Conservation (phyloP, 2,329 filamentous ascomycete genomes). For the Colletotrichum sidae region DNA sequence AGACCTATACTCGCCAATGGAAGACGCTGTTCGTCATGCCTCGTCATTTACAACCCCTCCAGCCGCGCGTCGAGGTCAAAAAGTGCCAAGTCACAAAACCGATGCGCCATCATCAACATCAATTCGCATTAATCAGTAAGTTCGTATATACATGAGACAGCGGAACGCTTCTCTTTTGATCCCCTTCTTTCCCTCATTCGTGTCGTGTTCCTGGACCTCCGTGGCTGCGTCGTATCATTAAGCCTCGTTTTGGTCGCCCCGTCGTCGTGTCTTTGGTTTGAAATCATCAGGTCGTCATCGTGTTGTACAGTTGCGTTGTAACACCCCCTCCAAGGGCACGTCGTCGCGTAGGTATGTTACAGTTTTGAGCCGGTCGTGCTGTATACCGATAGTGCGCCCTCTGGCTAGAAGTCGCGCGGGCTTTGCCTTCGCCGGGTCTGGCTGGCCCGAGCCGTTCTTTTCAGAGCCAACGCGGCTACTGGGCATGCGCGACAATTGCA, state of each 20-base stretch:
- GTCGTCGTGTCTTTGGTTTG: no score
- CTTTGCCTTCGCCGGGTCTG: neutral
- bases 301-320: slow-evolving; percentile 10
- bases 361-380: no score
- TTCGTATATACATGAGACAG: neutral
- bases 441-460: neutral
- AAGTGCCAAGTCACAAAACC: no score
- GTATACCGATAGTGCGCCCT: no score
- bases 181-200: neutral
- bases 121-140: neutral
- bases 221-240: slow-evolving; percentile 23
- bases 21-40: no score
- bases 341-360: no score
- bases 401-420: no score
- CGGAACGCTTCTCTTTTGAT: neutral
- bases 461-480: neutral
- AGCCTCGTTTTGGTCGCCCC: slow-evolving; percentile 9
- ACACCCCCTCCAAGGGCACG: neutral
- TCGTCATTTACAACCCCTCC: no score
- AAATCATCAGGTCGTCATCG: neutral
- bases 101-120: neutral
- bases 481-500: slow-evolving; percentile 89
- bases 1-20: no score
- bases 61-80: no score
- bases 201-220: slow-evolving; percentile 9